Base-by-base conservation (phyloP, 2,329 filamentous ascomycete genomes). In the Aspergillus felis region DNA sequence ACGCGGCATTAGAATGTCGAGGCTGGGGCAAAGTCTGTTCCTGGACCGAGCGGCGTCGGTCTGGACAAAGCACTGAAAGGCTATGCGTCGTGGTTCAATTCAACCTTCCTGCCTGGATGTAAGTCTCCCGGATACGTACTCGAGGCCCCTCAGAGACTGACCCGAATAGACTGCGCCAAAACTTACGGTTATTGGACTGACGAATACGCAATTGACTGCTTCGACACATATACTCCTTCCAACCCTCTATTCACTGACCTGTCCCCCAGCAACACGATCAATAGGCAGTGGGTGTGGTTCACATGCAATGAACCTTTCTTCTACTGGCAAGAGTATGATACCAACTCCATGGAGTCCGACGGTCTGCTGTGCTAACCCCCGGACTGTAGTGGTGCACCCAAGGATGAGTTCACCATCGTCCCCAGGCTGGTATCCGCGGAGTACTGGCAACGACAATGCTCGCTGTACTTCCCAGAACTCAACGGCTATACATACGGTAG, bases 231-330 rank as follows among this genome's bases (percentile, higher is more conserved):
- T 68, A 79, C 86, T 62, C 60, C 73, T 6, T 74, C 72, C 22
- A 82, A 74, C 59, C 74, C 79, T 0, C 61, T 82, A 2, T 87
- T 76, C 70, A 81, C 78, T 3, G 82, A 87, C 66, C 70, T 66
- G 20, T 73, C 71, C 1, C 71, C 81, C 4, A 61, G 61, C 51
- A 86, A 86, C 66, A 54, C 64, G 0, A 63, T 74, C 35, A 76
- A 82, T 61, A 72, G 82, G 0, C 82, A 84, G 59, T 87, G 83
- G 84, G 68, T 76, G 7, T 87, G 84, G 84, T 78, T 86, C 70
- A 75, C 79, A 1, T 87, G 85, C 76, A 87, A 87, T 66, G 82
- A 87, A 67, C 84, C 84, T n/a, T 80, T 84, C 57, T 80, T 74
- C 55, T 84, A 79, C 69, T 86, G 80, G 78, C 81, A 84, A 67